Base-by-base conservation (phyloP, 2,329 filamentous ascomycete genomes). In the Aspergillus sp. region DNA sequence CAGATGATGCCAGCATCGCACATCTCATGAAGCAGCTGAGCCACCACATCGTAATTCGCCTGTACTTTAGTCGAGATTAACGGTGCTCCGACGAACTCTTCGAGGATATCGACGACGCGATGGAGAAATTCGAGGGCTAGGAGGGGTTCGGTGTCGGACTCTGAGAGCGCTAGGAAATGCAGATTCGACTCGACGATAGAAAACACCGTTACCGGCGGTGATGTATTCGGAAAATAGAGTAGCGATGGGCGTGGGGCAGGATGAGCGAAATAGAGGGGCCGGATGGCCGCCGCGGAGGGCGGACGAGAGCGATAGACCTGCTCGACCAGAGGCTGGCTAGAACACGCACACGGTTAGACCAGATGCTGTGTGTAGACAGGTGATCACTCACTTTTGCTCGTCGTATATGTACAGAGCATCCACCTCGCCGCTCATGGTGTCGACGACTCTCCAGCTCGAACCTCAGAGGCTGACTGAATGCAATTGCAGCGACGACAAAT, bases 371-470 rank as follows among this genome's bases (percentile, higher is more conserved):
- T 15, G 12, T 20, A 13, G 18, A 38, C 5, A 30, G 20, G 39
- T 9, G 39, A 58, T 30, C 65, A 53, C 83, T 70, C 80, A 96
- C 93, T 93, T 91, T 78, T 93, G 87, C 81, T 97, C 93, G 84
- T 98, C 93, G 76, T 90, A 97, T 74, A 99, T 92, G 81, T 98
- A 93, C 70, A 99, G 83, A 73, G 93, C 95, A 81, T 98, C 93
- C 71, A 99, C 90, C 72, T 90, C 86, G 79, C 91, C 87, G 79
- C 85, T 90, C 89, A 93, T 93, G 73, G 76, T 87, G 71, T 53
- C 65, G 66, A 68, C 41, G 49, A 34, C 47, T 66, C 61, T 62
- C 59, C 63, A 57, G 57, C 57, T 63, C 32, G 58, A 55, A 51
- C 63, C 61, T 61, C 55, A 61, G 59, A 55, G 58, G 32, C 49